A percentile compares a stretch with the other conserved stretches of the same genome.
Evolutionary conservation across 2,329 filamentous ascomycete genomes (phyloP).

Genomic region (Sordariomycetes sp.): DNA sequence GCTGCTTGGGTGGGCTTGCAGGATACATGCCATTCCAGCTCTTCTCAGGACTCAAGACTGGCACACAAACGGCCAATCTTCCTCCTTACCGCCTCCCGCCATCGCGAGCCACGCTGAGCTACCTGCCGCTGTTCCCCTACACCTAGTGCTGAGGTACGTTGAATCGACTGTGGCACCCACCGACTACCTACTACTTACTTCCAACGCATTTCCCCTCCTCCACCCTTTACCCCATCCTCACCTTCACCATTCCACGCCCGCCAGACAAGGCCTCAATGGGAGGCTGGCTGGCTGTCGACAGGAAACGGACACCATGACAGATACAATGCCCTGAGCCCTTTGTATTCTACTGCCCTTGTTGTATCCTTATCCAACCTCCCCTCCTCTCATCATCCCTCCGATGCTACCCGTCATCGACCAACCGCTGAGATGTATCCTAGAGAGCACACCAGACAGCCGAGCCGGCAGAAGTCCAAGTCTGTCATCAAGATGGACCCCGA

Average conservation of each 20-base stretch:
- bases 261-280: too few species aligned
- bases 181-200: too few species aligned
- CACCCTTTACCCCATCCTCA: background rate
- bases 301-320: too few species aligned
- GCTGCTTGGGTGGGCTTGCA: slow-evolving; percentile 19
- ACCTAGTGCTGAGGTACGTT: too few species aligned
- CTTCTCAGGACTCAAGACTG: too few species aligned
- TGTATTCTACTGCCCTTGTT: too few species aligned
- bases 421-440: slow-evolving; percentile 43
- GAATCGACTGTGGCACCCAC: background rate
- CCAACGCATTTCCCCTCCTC: too few species aligned
- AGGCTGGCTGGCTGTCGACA: too few species aligned
- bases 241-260: too few species aligned
- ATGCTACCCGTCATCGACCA: slow-evolving; percentile 1
- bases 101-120: background rate
- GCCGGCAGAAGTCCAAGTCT: slow-evolving; percentile 34
- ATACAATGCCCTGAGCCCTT: too few species aligned
- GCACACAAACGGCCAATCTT: too few species aligned
- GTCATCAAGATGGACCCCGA: slow-evolving; percentile 59
- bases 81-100: too few species aligned
- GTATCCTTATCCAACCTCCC: background rate
- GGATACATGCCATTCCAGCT: slow-evolving; percentile 5
- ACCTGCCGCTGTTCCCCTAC: background rate
- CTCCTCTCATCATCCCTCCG: background rate
- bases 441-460: slow-evolving; percentile 21